Conservation (phyloP, 2,329 filamentous ascomycete species). For the Volutella citrinella region DNA sequence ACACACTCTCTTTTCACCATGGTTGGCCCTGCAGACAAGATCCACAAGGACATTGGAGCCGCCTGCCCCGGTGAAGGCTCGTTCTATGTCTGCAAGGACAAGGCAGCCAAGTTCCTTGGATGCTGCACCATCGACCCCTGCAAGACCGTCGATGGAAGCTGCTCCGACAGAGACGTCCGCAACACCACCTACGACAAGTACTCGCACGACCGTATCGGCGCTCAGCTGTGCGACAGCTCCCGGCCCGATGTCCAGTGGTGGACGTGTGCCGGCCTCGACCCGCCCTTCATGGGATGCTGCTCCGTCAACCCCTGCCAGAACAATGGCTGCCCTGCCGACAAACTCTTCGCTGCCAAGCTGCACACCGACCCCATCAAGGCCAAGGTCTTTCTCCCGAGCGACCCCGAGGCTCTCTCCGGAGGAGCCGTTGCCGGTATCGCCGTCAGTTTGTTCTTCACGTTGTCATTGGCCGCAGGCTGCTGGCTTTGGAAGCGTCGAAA, state of each 20-base stretch:
- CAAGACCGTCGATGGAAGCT: conserved; percentile 13
- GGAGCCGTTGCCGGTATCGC: no score
- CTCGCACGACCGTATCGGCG: conserved; percentile 23
- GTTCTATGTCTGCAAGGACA: conserved; percentile 36
- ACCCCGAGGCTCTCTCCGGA: no score
- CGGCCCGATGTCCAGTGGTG: conserved; percentile 28
- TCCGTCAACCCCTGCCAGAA: conserved; percentile 17
- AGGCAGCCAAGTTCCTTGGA: conserved; percentile 34
- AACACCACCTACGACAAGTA: conserved; percentile 26
- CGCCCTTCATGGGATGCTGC: conserved; percentile 40
- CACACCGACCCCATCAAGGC: no score
- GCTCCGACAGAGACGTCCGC: conserved; percentile 17
- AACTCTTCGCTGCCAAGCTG: no score
- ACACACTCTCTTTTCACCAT: no score
- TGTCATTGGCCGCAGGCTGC: no score
- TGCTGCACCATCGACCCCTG: conserved; percentile 38
- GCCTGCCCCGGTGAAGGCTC: conserved; percentile 29
- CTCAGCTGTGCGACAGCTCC: conserved; percentile 30
- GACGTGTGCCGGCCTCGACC: conserved; percentile 25
- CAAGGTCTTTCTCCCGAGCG: no score
- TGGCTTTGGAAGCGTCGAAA: no score
- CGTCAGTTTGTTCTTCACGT: no score
- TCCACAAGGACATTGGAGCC: no score
- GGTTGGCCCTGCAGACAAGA: no score
- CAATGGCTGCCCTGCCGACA: conserved; percentile 12